These are phyloP conservation scores for Pseudocercospora fijiensis DNA, from an alignment of 2,329 filamentous ascomycete species.

Conservation along the genomic window DNA sequence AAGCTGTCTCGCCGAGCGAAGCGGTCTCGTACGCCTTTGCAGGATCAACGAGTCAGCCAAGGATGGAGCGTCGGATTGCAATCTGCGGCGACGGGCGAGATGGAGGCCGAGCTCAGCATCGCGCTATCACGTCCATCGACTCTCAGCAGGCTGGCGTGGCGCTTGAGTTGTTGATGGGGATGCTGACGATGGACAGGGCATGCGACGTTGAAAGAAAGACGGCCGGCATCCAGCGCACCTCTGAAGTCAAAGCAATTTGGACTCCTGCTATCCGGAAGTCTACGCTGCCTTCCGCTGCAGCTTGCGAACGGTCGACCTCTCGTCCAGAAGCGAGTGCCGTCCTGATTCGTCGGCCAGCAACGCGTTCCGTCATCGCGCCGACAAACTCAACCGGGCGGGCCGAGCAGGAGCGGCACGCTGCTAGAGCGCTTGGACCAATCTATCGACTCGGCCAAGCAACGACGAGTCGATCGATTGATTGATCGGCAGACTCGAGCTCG, in stretches of 20 bases:
- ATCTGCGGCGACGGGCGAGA: background rate
- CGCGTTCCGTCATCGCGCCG: constrained; percentile 19
- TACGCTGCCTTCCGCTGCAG: constrained; percentile 19
- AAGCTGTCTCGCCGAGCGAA: background rate
- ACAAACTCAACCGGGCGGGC: constrained; percentile 20
- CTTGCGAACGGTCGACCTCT: background rate
- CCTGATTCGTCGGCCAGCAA: constrained; percentile 29
- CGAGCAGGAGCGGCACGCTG: constrained; percentile 18
- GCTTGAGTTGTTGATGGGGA: constrained; percentile 1
- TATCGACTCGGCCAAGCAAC: constrained; percentile 7
- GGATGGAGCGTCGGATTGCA: constrained; percentile 1
- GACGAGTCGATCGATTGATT: constrained; percentile 1
- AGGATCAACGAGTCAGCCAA: background rate
- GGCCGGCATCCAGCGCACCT: constrained; percentile 19
- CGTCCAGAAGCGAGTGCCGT: constrained; percentile 8
- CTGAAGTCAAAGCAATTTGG: constrained; percentile 28
- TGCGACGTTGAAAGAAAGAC: constrained; percentile 28
- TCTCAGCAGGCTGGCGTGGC: constrained; percentile 2
- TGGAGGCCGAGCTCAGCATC: background rate
- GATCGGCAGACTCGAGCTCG: background rate
- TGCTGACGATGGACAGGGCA: constrained; percentile 20
- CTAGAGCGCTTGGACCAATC: constrained; percentile 17
- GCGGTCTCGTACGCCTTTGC: background rate
- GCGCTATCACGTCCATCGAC: background rate
- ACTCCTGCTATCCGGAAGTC: constrained; percentile 24